These are phyloP conservation scores for Fusarium succisae DNA, from an alignment of 2,329 filamentous ascomycete species.

Conservation along the genomic window DNA sequence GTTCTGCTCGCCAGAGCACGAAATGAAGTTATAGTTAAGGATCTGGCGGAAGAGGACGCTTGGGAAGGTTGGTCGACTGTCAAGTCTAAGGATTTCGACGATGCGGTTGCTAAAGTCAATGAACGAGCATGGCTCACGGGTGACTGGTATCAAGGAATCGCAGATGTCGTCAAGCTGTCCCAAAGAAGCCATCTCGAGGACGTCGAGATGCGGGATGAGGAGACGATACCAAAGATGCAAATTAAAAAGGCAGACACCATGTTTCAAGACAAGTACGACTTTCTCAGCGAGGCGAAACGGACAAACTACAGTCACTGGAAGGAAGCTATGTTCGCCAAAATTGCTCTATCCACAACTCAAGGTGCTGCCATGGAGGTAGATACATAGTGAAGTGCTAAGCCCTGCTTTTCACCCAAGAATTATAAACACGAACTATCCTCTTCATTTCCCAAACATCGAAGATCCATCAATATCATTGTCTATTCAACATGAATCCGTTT, in stretches of 20 bases:
- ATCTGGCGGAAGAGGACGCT: conserved; percentile 56
- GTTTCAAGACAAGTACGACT: conserved; percentile 80
- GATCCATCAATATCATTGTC: conserved; percentile 11
- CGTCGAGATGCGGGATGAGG: conserved; percentile 50
- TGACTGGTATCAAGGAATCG: conserved; percentile 71
- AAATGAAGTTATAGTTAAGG: conserved; percentile 50
- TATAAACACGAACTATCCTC: conserved; percentile 33
- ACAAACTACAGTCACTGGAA: conserved; percentile 74
- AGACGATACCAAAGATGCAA: conserved; percentile 48
- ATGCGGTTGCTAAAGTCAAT: conserved; percentile 67
- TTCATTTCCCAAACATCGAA: conserved; percentile 18
- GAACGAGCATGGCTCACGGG: conserved; percentile 65
- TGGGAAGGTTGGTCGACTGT: conserved; percentile 64
- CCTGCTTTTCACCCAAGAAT: conserved; percentile 40
- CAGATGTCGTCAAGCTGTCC: conserved; percentile 58
- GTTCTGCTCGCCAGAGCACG: conserved; percentile 54
- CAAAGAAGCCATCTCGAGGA: conserved; percentile 48
- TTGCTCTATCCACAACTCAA: conserved; percentile 55
- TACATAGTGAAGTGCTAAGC: conserved; percentile 36
- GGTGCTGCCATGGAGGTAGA: conserved; percentile 50
- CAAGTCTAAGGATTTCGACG: conserved; percentile 65
- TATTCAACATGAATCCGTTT: conserved; percentile 5
- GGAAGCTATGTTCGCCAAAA: conserved; percentile 63
- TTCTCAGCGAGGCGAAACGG: conserved; percentile 70
- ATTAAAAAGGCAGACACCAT: conserved; percentile 70